These are phyloP conservation scores for Arthrobotrys sphaeroides DNA, from an alignment of 2,329 filamentous ascomycete species.

Conservation along the genomic window DNA sequence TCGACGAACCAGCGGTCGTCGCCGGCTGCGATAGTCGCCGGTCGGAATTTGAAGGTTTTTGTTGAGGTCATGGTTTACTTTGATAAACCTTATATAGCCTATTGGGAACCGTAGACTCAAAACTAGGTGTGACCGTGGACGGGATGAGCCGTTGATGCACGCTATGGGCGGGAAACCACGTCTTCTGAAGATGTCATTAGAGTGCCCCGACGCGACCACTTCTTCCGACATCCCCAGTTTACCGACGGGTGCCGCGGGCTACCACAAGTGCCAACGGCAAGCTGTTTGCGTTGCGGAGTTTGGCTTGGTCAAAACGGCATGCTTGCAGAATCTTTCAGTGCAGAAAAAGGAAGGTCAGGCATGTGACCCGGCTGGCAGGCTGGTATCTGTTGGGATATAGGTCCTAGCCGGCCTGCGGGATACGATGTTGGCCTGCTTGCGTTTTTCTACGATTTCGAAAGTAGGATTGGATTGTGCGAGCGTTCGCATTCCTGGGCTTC, in stretches of 20 bases:
- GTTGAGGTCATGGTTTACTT: neutral
- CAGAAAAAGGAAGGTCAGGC: neutral
- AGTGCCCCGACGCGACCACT: too few relatives aligned
- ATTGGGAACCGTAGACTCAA: too few relatives aligned
- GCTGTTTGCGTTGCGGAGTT: slow-evolving; percentile 3
- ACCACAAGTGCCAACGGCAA: neutral
- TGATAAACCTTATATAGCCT: neutral
- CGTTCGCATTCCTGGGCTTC: too few relatives aligned
- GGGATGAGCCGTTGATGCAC: slow-evolving; percentile 1
- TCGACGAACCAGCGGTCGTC: slow-evolving; percentile 36
- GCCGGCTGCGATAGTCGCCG: slow-evolving; percentile 7
- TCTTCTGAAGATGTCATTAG: slow-evolving; percentile 1
- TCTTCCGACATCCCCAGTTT: neutral
- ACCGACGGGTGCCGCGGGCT: neutral
- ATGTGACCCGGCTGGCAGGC: too few relatives aligned
- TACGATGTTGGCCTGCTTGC: too few relatives aligned
- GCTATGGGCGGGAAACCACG: neutral
- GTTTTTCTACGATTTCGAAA: too few relatives aligned
- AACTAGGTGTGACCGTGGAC: neutral
- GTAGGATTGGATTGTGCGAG: too few relatives aligned
- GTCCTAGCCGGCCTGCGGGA: too few relatives aligned
- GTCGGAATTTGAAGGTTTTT: slow-evolving; percentile 28
- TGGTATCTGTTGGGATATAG: too few relatives aligned
- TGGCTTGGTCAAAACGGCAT: neutral
- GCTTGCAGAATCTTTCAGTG: slow-evolving; percentile 23